Conservation (phyloP, 2,329 filamentous ascomycete species). For the Aspergillus pseudoglaucus region DNA sequence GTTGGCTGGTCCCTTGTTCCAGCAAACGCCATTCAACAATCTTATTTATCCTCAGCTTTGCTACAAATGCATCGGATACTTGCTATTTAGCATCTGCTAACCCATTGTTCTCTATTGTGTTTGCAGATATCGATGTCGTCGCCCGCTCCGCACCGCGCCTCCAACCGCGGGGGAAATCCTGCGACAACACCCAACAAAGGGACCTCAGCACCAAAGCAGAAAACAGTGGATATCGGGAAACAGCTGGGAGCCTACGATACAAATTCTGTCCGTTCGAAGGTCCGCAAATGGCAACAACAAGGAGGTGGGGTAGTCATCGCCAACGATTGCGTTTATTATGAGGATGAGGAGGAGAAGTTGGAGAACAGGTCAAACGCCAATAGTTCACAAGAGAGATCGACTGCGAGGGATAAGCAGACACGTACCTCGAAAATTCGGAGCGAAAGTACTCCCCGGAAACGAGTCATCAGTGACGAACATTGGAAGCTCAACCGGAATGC, state of each 20-base stretch:
- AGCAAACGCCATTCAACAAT: not conserved
- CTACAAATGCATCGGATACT: conserved; percentile 6
- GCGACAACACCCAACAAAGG: conserved; percentile 37
- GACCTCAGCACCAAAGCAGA: conserved; percentile 48
- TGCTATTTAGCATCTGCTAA: conserved; percentile 2
- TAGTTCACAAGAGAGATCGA: not conserved
- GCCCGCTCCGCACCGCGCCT: conserved; percentile 32
- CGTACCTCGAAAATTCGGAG: conserved; percentile 27
- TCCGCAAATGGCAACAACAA: conserved; percentile 77
- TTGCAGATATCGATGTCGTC: conserved; percentile 33
- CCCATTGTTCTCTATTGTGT: not conserved
- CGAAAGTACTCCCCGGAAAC: conserved; percentile 71
- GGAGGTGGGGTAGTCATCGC: conserved; percentile 61
- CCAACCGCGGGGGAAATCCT: conserved; percentile 44
- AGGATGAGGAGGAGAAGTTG: conserved; percentile 43
- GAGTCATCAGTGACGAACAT: conserved; percentile 87
- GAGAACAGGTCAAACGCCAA: conserved; percentile 16
- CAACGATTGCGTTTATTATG: conserved; percentile 52
- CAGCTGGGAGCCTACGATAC: conserved; percentile 55
- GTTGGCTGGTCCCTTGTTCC: not conserved
- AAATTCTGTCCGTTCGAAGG: conserved; percentile 67
- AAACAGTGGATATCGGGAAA: conserved; percentile 41
- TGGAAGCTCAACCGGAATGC: conserved; percentile 57
- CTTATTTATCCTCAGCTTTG: not conserved
- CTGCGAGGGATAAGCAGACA: not conserved